Conservation (phyloP, 225 moss, liverwort and hornwort species). For the Marchantia paleacea region DNA sequence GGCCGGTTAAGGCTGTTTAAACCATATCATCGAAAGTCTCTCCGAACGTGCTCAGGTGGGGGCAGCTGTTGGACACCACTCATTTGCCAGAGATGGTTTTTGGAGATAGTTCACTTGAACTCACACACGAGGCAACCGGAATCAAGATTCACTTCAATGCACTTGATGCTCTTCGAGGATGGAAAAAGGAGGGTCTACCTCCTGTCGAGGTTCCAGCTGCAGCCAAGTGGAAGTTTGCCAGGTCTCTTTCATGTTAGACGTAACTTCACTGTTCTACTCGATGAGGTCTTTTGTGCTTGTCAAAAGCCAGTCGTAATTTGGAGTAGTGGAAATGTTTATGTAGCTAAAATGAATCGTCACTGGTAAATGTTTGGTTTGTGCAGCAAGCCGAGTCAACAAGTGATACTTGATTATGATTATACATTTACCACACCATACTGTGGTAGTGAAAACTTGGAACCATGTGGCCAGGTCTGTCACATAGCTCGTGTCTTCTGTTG, state of each 20-base stretch:
- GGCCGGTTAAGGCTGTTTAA: too few relatives aligned
- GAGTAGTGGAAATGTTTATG: neutral
- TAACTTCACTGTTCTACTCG: neutral
- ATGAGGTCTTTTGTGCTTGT: neutral
- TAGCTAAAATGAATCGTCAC: constrained; percentile 17
- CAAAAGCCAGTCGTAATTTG: neutral
- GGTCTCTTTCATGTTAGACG: constrained; percentile 34
- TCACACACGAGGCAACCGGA: constrained; percentile 71
- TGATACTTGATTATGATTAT: constrained; percentile 93
- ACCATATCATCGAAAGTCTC: too few relatives aligned
- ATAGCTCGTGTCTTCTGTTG: neutral
- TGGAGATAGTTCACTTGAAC: constrained; percentile 80
- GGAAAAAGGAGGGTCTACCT: constrained; percentile 79
- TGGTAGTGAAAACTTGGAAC: constrained; percentile 60
- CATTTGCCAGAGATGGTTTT: constrained; percentile 99
- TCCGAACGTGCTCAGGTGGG: constrained; percentile 50
- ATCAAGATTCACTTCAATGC: constrained; percentile 85
- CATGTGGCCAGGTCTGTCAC: constrained; percentile 32
- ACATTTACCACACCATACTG: constrained; percentile 93
- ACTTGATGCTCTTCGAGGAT: constrained; percentile 76
- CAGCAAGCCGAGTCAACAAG: constrained; percentile 81
- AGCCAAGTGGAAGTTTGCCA: constrained; percentile 87
- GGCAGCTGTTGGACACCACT: constrained; percentile 66
- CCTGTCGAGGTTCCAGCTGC: constrained; percentile 94
- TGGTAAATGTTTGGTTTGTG: constrained; percentile 30